Base-by-base conservation (phyloP, 768 basidiomycete genomes). In the Cubamyces lactineus region DNA sequence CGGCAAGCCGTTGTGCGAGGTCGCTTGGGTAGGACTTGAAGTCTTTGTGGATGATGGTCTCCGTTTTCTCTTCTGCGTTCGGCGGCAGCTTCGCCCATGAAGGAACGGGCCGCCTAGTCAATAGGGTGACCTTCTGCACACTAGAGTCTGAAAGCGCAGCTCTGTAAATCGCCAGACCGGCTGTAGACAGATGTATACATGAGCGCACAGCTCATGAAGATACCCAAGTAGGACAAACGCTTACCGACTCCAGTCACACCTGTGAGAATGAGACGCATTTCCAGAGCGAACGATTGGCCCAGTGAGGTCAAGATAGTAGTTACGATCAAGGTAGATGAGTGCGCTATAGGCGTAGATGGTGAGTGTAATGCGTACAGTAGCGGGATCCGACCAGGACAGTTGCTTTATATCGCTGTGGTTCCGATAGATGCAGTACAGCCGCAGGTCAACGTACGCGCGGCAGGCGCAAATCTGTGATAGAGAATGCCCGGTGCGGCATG, bases 171-270 rank as follows among this genome's bases (percentile, higher is more conserved):
- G 73, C 71, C 9, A 77, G 72, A 16, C 77, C 77, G 30, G 76
- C 76, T 76, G 45, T 5, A 24, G 34, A 16, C 24, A 11, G 5
- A 43, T 52, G n/a, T 46, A 23, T 11, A 15, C 21, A 39, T 42
- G 2, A 40, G 13, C n/a, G 19, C 41, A 19, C 43, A 3, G 6
- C 17, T 16, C 12, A 42, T 38, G 17, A 12, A 16, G n/a, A 1
- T 5, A 7, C 9, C 30, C 7, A 1, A 49, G 23, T 56, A n/a
- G n/a, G n/a, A n/a, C n/a, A 38, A 43, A 40, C 21, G 62, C 67
- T 52, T 55, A 70, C 74, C 75, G 43, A 70, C 71, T 11, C 76
- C 76, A 15, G 76, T 77, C 5, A 71, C 76, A 13, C 76, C 76
- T 39, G 74, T 76, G 4, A 76, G 51, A 12, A 75, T 40, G 5